These are phyloP conservation scores for Trichomonas tenax DNA, from an alignment of 208 protist species.

Conservation along the genomic window DNA sequence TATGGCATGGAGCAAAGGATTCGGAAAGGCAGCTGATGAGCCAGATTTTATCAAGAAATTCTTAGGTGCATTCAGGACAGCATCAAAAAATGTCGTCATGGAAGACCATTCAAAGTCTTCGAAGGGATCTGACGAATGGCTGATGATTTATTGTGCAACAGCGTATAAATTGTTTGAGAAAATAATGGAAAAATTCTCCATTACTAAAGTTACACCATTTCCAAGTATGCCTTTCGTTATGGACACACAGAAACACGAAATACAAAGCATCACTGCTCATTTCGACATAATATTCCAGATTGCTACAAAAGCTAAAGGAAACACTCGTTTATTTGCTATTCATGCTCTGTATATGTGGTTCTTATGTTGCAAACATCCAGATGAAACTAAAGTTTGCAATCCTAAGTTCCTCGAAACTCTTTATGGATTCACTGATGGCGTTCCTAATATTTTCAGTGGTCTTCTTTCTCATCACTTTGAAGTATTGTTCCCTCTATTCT, in stretches of 20 bases:
- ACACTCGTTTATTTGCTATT: background rate
- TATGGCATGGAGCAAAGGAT: background rate
- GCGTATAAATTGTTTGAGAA: background rate
- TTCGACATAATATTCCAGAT: background rate
- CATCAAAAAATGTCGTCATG: background rate
- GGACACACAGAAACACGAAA: background rate
- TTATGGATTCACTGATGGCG: background rate
- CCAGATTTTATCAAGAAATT: background rate
- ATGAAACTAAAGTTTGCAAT: background rate
- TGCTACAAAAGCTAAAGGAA: background rate
- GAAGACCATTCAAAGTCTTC: background rate
- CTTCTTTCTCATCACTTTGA: background rate
- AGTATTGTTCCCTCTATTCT: background rate
- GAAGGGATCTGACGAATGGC: background rate
- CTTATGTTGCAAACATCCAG: background rate
- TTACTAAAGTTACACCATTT: background rate
- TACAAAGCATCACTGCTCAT: background rate
- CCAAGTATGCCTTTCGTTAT: background rate
- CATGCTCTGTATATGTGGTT: background rate
- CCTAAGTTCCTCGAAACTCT: background rate
- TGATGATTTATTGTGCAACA: background rate
- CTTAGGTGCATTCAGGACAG: background rate
- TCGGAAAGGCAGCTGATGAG: background rate
- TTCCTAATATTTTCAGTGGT: background rate
- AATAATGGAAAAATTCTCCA: background rate